Percentiles rank a stretch among this genome's conserved stretches.
phyloP scores from a whole-genome alignment of 2,329 filamentous ascomycete species.

The Ascochyta fabae region DNA sequence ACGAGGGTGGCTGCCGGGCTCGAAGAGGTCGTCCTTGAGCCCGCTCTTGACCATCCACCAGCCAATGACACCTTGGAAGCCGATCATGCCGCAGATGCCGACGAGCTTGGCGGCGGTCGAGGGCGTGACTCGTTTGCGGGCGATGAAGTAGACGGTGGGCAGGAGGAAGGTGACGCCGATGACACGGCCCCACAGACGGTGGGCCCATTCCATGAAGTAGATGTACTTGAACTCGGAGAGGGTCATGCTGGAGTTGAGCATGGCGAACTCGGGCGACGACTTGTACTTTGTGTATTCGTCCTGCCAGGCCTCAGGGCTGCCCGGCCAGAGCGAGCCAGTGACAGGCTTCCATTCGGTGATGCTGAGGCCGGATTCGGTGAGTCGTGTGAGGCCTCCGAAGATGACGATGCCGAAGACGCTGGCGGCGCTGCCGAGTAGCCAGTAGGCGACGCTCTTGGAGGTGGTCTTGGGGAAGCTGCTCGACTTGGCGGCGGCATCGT shows the following conservation, averaged over 20 bases:
- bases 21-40: constrained; percentile 93
- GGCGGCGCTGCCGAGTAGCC: constrained; percentile 87
- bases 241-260: constrained; percentile 91
- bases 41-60: constrained; percentile 99
- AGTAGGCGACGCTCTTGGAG: constrained; percentile 83
- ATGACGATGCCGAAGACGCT: constrained; percentile 98
- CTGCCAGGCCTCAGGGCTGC: constrained; percentile 82
- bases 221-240: constrained; percentile 96
- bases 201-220: constrained; percentile 99
- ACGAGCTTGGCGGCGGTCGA: constrained; percentile 78
- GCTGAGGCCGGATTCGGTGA: constrained; percentile 96
- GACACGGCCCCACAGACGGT: constrained; percentile 91
- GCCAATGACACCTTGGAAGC: constrained; percentile 91
- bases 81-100: constrained; percentile 88
- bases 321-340: constrained; percentile 86
- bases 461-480: constrained; percentile 65
- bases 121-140: constrained; percentile 75
- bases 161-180: constrained; percentile 90
- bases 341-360: constrained; percentile 99
- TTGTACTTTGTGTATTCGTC: constrained; percentile 92
- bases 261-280: constrained; percentile 87
- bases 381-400: constrained; percentile 87
- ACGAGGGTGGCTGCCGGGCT: constrained; percentile 85
- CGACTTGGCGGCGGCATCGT: constrained; percentile 15
- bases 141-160: constrained; percentile 87